Evolutionary conservation across 2,329 filamentous ascomycete species (phyloP), one percentile per base, ranked within the genome.

Genomic region (Setomelanomma holmii): DNA sequence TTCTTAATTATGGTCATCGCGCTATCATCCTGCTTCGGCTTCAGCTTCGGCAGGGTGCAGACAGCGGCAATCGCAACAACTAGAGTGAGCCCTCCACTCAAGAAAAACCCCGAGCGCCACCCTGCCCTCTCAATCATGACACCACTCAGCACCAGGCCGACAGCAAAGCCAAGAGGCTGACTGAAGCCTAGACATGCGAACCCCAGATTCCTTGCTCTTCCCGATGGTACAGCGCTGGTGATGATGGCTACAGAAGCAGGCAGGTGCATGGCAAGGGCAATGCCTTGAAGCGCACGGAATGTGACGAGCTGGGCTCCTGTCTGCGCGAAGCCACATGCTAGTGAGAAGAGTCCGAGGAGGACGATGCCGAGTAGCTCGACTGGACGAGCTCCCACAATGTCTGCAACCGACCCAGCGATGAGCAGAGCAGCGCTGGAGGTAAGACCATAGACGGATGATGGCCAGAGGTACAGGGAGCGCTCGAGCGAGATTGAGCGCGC

Each of bases 61-160:
- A 62, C n/a, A 1, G 74, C 75, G 19, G 75, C 56, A 0, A 68
- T 34, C 16, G 77, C 75, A 3, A 79, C 56, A 1, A 68, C 53
- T 10, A 80, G 55, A 1, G 69, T 72, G 8, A 24, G 34, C 51
- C 3, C 63, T 22, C 62, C 68, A 23, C 57, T 53, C 1, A 80
- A 49, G 48, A 80, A 83, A 60, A 78, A 84, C 3, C 76, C 78
- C 1, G 73, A 70, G 4, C 80, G 69, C 82, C 82, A 84, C 1
- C 80, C 80, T 4, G 77, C 61, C 0, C 72, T 75, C 38, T 82
- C 77, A 5, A 79, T 70, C 11, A 84, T 66, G 1, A 83, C 64
- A 11, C 82, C 82, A 8, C 78, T 80, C 1, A 83, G 55, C 1
- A 84, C 77, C 0, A 84, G 64, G 0, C 82, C 82, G 7, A 82